Evolutionary conservation across 768 basidiomycete species (phyloP).

Genomic region (Chlorophyllum brunneum): DNA sequence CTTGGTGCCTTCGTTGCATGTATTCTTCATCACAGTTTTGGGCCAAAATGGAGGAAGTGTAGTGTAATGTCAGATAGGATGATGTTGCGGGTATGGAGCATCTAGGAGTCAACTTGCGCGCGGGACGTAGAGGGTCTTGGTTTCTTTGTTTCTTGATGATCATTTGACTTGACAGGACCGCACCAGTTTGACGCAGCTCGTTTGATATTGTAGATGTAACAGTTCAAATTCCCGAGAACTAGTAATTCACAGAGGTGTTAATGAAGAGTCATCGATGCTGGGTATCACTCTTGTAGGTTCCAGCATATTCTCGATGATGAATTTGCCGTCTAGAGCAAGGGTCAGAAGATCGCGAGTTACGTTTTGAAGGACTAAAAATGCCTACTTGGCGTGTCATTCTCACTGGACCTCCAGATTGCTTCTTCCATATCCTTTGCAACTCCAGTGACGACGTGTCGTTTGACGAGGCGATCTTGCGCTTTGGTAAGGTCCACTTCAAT

Average conservation of each 20-base stretch:
- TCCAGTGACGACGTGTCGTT: conserved; percentile 75
- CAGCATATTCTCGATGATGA: conserved; percentile 41
- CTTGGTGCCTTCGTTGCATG: too few species aligned
- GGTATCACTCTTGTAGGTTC: conserved; percentile 40
- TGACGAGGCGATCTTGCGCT: conserved; percentile 58
- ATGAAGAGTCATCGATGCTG: conserved; percentile 20
- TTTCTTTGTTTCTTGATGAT: background rate
- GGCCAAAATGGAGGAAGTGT: too few species aligned
- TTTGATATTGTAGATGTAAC: background rate
- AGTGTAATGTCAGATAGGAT: conserved; percentile 1
- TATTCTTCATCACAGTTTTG: too few species aligned
- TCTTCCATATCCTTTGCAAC: conserved; percentile 62
- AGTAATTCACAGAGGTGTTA: background rate
- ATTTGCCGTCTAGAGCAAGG: conserved; percentile 37
- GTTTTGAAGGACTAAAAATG: conserved; percentile 15
- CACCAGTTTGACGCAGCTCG: background rate
- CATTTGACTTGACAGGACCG: background rate
- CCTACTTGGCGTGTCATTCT: conserved; percentile 75
- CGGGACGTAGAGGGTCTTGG: background rate
- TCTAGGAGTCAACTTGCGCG: background rate
- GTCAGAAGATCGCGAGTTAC: conserved; percentile 4
- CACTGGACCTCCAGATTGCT: conserved; percentile 66
- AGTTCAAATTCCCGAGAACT: background rate
- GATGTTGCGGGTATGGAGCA: background rate
- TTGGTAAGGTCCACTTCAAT: conserved; percentile 53